Percentiles rank a stretch among this genome's conserved stretches.
Conservation (phyloP, 2,329 filamentous ascomycete genomes). For the Pseudogymnoascus sp. region DNA sequence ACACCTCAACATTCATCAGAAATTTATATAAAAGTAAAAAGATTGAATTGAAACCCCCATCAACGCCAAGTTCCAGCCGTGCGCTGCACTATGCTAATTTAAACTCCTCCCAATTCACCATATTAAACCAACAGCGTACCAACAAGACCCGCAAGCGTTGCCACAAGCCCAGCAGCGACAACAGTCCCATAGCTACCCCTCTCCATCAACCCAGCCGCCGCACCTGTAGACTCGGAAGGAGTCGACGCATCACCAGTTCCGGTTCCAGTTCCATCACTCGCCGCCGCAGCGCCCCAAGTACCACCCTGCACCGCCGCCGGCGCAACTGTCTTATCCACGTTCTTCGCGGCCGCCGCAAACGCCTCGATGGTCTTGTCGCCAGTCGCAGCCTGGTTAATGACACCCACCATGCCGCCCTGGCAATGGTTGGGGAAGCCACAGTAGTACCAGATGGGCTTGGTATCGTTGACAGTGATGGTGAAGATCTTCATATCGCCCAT, state of each 20-base stretch:
- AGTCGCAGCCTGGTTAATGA: constrained; percentile 34
- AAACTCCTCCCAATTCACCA: neutral
- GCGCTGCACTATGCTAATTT: constrained; percentile 1
- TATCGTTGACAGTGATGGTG: constrained; percentile 32
- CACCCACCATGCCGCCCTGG: constrained; percentile 40
- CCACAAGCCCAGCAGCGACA: neutral
- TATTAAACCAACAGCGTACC: neutral
- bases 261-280: neutral
- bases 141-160: neutral
- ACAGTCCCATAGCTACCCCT: neutral
- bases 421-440: constrained; percentile 35
- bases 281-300: constrained; percentile 12
- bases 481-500: constrained; percentile 23
- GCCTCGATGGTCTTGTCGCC: constrained; percentile 13
- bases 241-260: neutral
- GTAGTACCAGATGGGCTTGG: constrained; percentile 37
- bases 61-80: neutral
- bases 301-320: constrained; percentile 16
- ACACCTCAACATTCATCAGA: too few species aligned
- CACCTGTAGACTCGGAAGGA: neutral
- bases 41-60: neutral
- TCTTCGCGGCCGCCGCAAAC: neutral
- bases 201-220: neutral
- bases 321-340: neutral
- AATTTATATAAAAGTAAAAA: neutral